Percentiles rank a stretch among this genome's conserved stretches.
Evolutionary conservation across 495 filamentous ascomycete species (phyloP).

Genomic region (Neurospora intermedia): DNA sequence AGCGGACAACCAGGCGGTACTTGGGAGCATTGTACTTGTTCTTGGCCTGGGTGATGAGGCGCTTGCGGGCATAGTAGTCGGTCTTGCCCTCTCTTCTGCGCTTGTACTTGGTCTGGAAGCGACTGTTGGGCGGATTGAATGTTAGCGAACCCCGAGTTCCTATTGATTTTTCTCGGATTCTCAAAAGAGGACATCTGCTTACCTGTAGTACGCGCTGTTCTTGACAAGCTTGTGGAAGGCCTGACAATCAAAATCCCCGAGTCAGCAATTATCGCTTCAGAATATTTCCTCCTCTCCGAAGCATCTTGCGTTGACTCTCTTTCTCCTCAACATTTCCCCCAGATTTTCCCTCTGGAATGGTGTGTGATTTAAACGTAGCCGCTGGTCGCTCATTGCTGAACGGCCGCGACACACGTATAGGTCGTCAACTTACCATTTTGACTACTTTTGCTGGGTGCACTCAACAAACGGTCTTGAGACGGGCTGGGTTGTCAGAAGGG

Average conservation of each 20-base stretch:
- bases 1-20: conserved; percentile 98
- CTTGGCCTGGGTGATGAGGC: conserved; percentile 99
- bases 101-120: conserved; percentile 99
- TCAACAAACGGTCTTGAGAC: conserved; percentile 17
- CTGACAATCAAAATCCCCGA: conserved; percentile 56
- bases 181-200: conserved; percentile 25
- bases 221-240: conserved; percentile 92
- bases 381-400: neutral
- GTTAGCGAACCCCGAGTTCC: conserved; percentile 6
- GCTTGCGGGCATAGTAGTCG: conserved; percentile 99
- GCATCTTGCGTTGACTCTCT: conserved; percentile 90
- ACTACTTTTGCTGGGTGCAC: conserved; percentile 33
- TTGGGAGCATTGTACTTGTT: conserved; percentile 99
- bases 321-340: neutral
- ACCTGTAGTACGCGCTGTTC: conserved; percentile 97
- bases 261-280: conserved; percentile 99
- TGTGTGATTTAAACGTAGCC: conserved; percentile 2
- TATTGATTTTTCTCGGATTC: neutral
- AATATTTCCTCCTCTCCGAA: conserved; percentile 58
- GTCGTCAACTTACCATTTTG: conserved; percentile 48
- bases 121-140: conserved; percentile 41
- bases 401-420: neutral
- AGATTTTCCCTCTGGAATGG: neutral
- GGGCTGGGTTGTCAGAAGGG: conserved; percentile 20
- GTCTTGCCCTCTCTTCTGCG: conserved; percentile 95